Evolutionary conservation across 768 basidiomycete genomes (phyloP), one percentile per base, ranked within the genome.

Genomic region (Kwoniella sp.): DNA sequence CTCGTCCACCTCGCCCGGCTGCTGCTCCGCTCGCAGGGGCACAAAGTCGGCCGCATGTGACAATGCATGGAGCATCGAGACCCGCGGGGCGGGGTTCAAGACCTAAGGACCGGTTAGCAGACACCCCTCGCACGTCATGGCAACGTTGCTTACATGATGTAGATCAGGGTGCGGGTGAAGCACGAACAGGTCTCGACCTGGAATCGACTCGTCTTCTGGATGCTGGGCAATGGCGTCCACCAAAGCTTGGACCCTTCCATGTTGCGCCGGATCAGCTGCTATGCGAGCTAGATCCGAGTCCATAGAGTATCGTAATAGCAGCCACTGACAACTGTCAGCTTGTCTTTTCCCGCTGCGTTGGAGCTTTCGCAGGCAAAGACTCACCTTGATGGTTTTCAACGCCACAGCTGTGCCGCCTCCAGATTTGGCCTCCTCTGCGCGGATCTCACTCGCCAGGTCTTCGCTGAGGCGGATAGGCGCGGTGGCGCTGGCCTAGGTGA

Each of bases 21-120:
- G 29, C 46, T 45, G 17, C 46, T 45, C 29, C 42, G 2, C 23
- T 3, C 6, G 19, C 41, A 25, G 29, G 39, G 26, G 19, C 17
- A 29, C 25, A 22, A 52, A 46, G 33, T 31, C 33, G 15, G 19
- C 27, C 23, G 37, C 34, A 29, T 47, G 23, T 10, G 60, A 56
- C 2, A 70, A 43, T n/a, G 62, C 63, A 20, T 64, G 56, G 14
- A 70, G 41, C 12, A 70, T 56, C 0, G 68, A 56, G 26, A 62
- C 59, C 31, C 68, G 41, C 20, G 65, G 60, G 15, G 68, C 56
- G 7, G 68, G 68, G 37, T 70, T 49, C 8, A 57, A 44, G 1
- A 56, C 46, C 67, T 69, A 25, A 9, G 32, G 3, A 22, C 55
- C 26, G 59, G 15, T 36, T 28, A 19, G 20, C 17, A 6, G 14